Conservation (phyloP, 148 eudicot genomes). For the Cornus florida region DNA sequence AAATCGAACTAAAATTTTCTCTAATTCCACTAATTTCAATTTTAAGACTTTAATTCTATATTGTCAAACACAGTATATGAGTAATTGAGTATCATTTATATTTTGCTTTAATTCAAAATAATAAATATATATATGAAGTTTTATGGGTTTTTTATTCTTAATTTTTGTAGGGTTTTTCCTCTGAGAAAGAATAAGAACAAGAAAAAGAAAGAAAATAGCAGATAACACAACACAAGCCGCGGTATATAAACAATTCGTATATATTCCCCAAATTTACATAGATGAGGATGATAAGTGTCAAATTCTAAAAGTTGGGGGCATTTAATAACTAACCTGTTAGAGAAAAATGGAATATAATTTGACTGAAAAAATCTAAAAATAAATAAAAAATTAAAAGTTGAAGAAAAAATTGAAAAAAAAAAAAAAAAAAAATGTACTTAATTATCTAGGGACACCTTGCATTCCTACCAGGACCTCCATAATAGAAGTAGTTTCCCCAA, state of each 20-base stretch:
- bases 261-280: slow-evolving; percentile 13
- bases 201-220: background rate
- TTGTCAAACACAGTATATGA: too few relatives aligned
- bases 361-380: background rate
- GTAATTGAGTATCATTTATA: background rate
- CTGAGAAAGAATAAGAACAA: background rate
- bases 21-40: too few relatives aligned
- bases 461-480: slow-evolving; percentile 97
- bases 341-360: background rate
- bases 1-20: too few relatives aligned
- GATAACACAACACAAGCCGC: background rate
- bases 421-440: background rate
- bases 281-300: background rate
- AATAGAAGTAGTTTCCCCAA: slow-evolving; percentile 92
- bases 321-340: background rate
- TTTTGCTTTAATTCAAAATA: background rate
- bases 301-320: background rate
- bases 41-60: too few relatives aligned
- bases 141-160: background rate
- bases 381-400: slow-evolving; percentile 1
- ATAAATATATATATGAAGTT: background rate
- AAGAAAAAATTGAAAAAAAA: slow-evolving; percentile 2
- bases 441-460: slow-evolving; percentile 54
- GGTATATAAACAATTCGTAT: background rate
- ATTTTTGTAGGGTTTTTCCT: too few relatives aligned